Conservation (phyloP, 2,329 filamentous ascomycete genomes). For the Calonectria naviculata region DNA sequence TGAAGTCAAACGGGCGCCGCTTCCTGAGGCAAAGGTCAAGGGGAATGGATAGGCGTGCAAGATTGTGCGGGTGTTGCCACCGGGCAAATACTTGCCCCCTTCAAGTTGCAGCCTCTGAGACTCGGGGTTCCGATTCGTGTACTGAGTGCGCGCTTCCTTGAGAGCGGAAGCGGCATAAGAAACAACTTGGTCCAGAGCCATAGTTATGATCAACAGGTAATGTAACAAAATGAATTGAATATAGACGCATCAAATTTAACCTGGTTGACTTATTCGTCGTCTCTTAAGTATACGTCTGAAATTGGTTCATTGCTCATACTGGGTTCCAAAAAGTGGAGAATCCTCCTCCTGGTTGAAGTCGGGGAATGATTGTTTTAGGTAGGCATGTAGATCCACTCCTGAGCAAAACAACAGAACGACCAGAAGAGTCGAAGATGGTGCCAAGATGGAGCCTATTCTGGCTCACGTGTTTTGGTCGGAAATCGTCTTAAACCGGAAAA, state of each 20-base stretch:
- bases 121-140: not conserved
- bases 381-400: not conserved
- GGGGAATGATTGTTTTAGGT: not conserved
- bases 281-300: not conserved
- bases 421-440: too few relatives aligned
- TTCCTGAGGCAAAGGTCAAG: constrained; percentile 26
- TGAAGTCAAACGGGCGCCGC: constrained; percentile 36
- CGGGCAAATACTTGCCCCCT: constrained; percentile 32
- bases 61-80: constrained; percentile 51
- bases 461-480: too few relatives aligned
- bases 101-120: not conserved
- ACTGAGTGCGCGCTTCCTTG: not conserved
- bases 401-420: not conserved
- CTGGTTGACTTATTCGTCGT: not conserved
- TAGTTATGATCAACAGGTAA: not conserved
- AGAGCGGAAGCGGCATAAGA: not conserved
- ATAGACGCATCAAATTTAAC: not conserved
- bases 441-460: too few relatives aligned
- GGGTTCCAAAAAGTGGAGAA: too few relatives aligned
- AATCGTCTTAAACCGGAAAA: too few relatives aligned
- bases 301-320: too few relatives aligned
- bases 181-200: not conserved
- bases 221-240: not conserved
- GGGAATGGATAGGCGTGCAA: constrained; percentile 49
- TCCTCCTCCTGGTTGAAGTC: too few relatives aligned